Evolutionary conservation across 805 yeast genomes (phyloP), one percentile per base, ranked within the genome.

Genomic region (Myxozyma monticola): DNA sequence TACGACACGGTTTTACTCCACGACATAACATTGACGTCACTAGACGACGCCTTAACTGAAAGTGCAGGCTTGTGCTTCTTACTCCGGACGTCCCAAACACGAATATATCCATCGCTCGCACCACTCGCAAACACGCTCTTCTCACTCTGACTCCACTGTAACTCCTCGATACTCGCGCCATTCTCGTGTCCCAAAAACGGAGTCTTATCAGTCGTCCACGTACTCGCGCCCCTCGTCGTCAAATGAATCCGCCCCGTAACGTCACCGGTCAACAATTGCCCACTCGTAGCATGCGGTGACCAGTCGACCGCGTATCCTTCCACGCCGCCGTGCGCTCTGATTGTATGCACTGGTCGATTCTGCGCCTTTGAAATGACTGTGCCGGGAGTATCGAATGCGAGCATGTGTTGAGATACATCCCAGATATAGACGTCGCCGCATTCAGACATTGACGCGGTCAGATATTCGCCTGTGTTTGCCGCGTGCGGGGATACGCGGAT

Each of bases 241-340:
- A 84, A 72, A 68, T 78, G 85, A 35, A 91, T 79, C 63, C 91
- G 76, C 44, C 99, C 99, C 18, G 85, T 72, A 58, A 87, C 74
- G 67, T 93, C 99, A 62, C 99, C 99, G 2, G 95, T 79, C 49
- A 93, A 74, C 55, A 93, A 72, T 35, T 49, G 55, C 20, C 98
- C 98, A 2, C 88, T 79, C 58, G 76, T 77, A 53, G 82, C 78
- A 57, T 85, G 71, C 37, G 97, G 96, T 1, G 96, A 87, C 99
- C 99, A 93, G 69, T 91, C 99, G 38, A 93, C 68, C 14, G 96
- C 99, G 64, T 88, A 93, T 30, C 99, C 98, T 72, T 93, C 99
- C n/a, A 87, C 95, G 59, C 84, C 84, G 21, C 97, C 97, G 67
- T 93, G 99, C 57, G 72, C 76, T 63, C 79, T 79, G 52, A 93